These are phyloP conservation scores for Populus davidiana DNA, from an alignment of 345 rosid genomes.

Conservation along the genomic window DNA sequence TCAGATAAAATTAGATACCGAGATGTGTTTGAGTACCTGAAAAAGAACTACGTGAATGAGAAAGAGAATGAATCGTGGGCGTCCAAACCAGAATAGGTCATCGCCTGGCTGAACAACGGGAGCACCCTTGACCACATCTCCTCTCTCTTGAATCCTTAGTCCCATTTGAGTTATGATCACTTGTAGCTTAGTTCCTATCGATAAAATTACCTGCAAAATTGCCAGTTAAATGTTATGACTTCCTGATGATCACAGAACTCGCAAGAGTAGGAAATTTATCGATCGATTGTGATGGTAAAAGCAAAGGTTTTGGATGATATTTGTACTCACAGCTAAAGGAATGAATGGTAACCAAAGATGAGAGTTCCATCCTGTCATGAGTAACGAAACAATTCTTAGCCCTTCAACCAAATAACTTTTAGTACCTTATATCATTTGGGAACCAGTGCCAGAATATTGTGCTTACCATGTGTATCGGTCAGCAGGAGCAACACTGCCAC, in stretches of 20 bases:
- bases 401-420: not conserved
- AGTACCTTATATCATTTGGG: not conserved
- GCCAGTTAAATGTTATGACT: not conserved
- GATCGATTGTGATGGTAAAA: not conserved
- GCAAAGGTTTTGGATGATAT: not conserved
- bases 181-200: slow-evolving; percentile 80
- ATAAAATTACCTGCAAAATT: slow-evolving; percentile 53
- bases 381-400: not conserved
- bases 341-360: slow-evolving; percentile 79
- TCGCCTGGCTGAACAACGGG: slow-evolving; percentile 88
- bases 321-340: slow-evolving; percentile 70
- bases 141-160: slow-evolving; percentile 71
- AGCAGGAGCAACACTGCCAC: slow-evolving; percentile 63
- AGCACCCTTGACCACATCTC: slow-evolving; percentile 84
- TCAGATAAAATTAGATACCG: not conserved
- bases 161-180: slow-evolving; percentile 83
- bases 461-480: slow-evolving; percentile 73
- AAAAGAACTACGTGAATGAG: slow-evolving; percentile 87
- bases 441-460: not conserved
- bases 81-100: slow-evolving; percentile 94
- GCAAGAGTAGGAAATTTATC: not conserved
- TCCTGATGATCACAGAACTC: not conserved
- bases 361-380: slow-evolving; percentile 56
- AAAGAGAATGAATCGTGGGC: slow-evolving; percentile 76
- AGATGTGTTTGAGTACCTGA: slow-evolving; percentile 45